Evolutionary conservation across 257 asterid genomes (phyloP).

Genomic region (Solanum medicagineum): DNA sequence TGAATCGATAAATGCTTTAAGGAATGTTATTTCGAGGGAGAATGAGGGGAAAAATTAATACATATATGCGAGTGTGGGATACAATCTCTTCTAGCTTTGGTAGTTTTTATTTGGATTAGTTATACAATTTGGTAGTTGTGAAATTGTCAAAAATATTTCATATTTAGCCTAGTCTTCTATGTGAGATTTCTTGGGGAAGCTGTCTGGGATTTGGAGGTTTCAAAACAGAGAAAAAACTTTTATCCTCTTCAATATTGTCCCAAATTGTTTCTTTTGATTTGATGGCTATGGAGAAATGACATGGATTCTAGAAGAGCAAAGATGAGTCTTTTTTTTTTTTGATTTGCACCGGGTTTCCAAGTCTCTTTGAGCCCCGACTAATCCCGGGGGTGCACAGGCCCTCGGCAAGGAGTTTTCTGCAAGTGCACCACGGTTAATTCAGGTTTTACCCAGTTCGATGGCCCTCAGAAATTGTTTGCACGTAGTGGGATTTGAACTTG

Average conservation of each 20-base stretch:
- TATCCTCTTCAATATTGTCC: neutral
- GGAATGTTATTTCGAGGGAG: neutral
- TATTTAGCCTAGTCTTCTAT: neutral
- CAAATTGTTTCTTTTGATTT: neutral
- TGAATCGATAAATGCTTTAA: neutral
- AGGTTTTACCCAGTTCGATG: too few species aligned
- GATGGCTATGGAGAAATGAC: neutral
- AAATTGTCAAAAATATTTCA: too few species aligned
- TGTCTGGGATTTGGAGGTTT: neutral
- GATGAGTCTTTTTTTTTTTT: neutral
- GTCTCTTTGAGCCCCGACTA: too few species aligned
- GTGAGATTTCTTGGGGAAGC: neutral
- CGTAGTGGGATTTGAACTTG: too few species aligned
- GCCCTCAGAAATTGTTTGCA: too few species aligned
- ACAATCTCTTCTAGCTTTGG: neutral
- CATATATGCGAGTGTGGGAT: neutral
- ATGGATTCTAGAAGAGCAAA: neutral
- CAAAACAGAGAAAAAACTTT: neutral
- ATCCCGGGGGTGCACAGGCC: too few species aligned
- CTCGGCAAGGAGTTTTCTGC: too few species aligned
- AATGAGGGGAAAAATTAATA: neutral
- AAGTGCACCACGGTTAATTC: too few species aligned
- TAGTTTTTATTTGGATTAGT: neutral
- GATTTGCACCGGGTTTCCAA: too few species aligned
- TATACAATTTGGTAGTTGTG: neutral